phyloP scores from a whole-genome alignment of 345 rosid genomes.

The Erysimum cheiranthoides region DNA sequence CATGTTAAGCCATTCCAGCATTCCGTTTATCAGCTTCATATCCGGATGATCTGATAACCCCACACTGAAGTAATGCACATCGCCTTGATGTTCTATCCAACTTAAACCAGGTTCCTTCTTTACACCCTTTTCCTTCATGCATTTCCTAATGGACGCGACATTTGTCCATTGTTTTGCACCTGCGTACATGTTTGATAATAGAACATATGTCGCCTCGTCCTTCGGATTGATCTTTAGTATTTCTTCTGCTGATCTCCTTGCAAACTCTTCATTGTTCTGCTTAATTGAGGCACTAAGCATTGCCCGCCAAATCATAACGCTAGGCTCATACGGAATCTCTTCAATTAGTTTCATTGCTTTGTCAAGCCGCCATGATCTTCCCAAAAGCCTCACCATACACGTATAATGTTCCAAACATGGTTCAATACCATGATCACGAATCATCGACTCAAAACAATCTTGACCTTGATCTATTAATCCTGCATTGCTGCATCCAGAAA shows the following conservation, averaged over 20 bases:
- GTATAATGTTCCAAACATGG: conserved; percentile 83
- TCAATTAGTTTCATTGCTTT: conserved; percentile 69
- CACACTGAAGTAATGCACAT: conserved; percentile 66
- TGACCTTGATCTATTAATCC: conserved; percentile 72
- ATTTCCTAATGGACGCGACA: conserved; percentile 69
- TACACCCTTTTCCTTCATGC: conserved; percentile 71
- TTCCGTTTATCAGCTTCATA: conserved; percentile 69
- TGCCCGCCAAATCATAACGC: conserved; percentile 84
- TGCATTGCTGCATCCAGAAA: conserved; percentile 84
- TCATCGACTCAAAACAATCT: conserved; percentile 74
- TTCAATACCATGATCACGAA: conserved; percentile 64
- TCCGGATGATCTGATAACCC: conserved; percentile 67
- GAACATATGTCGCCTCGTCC: conserved; percentile 78
- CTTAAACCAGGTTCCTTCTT: conserved; percentile 89
- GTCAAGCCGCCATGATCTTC: conserved; percentile 77
- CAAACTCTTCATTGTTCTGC: conserved; percentile 72
- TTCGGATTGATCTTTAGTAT: conserved; percentile 72
- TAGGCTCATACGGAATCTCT: conserved; percentile 68
- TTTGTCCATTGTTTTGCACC: conserved; percentile 66
- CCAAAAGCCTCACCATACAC: conserved; percentile 83
- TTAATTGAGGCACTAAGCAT: conserved; percentile 81
- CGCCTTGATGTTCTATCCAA: conserved; percentile 83
- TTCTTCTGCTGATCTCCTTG: conserved; percentile 59
- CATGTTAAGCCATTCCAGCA: conserved; percentile 86
- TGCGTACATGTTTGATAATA: conserved; percentile 81